Evolutionary conservation across 2,329 filamentous ascomycete genomes (phyloP).

Genomic region (Magnaporthiopsis rhizophila): DNA sequence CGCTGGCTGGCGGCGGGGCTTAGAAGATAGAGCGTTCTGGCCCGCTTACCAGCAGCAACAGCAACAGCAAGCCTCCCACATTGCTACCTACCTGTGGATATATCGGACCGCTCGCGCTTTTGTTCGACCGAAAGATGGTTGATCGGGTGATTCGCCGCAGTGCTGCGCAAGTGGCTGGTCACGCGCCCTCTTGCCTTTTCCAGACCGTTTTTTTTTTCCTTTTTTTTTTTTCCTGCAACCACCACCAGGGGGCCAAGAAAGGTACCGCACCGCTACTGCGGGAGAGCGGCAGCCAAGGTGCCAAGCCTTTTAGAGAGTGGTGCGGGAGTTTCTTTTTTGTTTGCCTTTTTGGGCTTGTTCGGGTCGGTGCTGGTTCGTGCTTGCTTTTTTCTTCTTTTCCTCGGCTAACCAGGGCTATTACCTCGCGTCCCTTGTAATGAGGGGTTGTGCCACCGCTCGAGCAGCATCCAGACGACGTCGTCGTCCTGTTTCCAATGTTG

Average conservation of each 20-base stretch:
- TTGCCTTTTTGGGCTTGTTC: background rate
- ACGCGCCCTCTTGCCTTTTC: constrained; percentile 5
- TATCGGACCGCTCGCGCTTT: background rate
- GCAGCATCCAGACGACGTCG: too few species aligned
- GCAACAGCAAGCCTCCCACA: too few species aligned
- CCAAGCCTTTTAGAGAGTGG: background rate
- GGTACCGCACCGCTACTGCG: background rate
- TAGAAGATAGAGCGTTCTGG: background rate
- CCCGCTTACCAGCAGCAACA: too few species aligned
- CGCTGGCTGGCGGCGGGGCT: background rate
- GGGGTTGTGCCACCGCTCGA: too few species aligned
- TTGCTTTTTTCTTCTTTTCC: background rate
- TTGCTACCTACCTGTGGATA: background rate
- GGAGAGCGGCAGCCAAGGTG: background rate
- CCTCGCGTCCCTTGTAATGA: background rate
- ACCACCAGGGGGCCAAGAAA: background rate
- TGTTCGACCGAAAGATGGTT: background rate
- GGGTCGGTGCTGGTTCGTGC: too few species aligned
- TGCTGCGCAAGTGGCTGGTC: background rate
- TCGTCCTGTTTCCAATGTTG: background rate
- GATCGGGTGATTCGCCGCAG: background rate
- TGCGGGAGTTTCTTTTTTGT: background rate
- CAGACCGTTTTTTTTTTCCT: background rate
- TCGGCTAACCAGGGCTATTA: too few species aligned
- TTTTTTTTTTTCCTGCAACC: too few species aligned